Evolutionary conservation across 306 rosid genomes (phyloP).

Genomic region (Vigna hirtella): DNA sequence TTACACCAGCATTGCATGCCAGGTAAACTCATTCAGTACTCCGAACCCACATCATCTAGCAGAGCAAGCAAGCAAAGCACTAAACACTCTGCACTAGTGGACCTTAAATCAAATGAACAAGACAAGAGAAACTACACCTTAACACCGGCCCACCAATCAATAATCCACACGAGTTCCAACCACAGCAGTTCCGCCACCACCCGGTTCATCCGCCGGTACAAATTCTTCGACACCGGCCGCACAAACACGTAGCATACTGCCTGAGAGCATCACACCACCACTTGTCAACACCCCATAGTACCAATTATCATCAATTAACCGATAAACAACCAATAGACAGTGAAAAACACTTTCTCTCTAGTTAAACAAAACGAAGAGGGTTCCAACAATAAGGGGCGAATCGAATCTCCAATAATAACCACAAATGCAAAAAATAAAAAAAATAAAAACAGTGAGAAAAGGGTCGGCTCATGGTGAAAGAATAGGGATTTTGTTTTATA

Average conservation of each 20-base stretch:
- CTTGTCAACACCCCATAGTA: neutral
- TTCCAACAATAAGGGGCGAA: neutral
- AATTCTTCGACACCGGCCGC: slow-evolving; percentile 69
- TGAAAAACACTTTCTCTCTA: neutral
- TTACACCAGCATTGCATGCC: neutral
- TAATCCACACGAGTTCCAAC: slow-evolving; percentile 77
- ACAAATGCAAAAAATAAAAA: neutral
- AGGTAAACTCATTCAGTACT: neutral
- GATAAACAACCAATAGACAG: neutral
- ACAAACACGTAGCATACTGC: slow-evolving; percentile 65
- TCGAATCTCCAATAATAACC: neutral
- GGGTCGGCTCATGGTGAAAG: neutral
- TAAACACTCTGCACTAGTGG: slow-evolving; percentile 1
- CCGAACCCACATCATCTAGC: neutral
- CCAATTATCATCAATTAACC: neutral
- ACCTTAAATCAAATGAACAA: slow-evolving; percentile 1
- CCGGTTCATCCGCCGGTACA: slow-evolving; percentile 71
- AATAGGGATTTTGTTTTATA: neutral
- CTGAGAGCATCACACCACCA: slow-evolving; percentile 49
- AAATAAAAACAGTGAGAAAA: neutral
- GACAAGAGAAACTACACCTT: slow-evolving; percentile 51
- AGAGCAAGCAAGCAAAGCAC: slow-evolving; percentile 8
- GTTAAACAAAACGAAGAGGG: neutral
- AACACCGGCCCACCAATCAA: slow-evolving; percentile 94
- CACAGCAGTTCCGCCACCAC: slow-evolving; percentile 70